Conservation (phyloP, 2,329 filamentous ascomycete species). For the Leptographium procerum region DNA sequence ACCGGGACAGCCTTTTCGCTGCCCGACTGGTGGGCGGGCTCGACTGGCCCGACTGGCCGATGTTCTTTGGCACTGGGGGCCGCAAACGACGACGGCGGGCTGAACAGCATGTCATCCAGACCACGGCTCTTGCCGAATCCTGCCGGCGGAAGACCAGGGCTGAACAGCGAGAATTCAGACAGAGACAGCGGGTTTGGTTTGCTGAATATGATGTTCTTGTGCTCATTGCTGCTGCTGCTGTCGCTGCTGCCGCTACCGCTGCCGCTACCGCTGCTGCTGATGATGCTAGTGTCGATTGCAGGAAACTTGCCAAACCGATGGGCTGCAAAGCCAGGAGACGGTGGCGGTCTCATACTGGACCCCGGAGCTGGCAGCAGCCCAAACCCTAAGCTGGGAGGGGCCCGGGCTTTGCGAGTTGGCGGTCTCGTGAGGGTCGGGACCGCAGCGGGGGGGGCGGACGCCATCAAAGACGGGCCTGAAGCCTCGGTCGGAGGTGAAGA, state of each 20-base stretch:
- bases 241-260: slow-evolving; percentile 5
- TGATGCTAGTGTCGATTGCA: neutral
- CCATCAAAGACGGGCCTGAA: neutral
- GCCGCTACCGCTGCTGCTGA: slow-evolving; percentile 5
- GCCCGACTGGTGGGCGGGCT: neutral
- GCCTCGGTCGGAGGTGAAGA: neutral
- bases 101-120: slow-evolving; percentile 12
- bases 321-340: slow-evolving; percentile 32
- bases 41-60: neutral
- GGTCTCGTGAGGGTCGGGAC: neutral
- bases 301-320: slow-evolving; percentile 29
- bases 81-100: slow-evolving; percentile 19
- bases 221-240: slow-evolving; percentile 4
- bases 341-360: neutral
- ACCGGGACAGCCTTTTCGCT: slow-evolving; percentile 1
- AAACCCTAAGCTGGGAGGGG: neutral
- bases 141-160: neutral
- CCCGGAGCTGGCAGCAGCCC: neutral
- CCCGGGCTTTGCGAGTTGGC: neutral
- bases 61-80: slow-evolving; percentile 10
- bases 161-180: neutral
- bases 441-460: neutral
- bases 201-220: slow-evolving; percentile 13
- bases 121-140: neutral
- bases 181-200: slow-evolving; percentile 9